Percentiles rank a stretch among this genome's conserved stretches.
phyloP scores from a whole-genome alignment of 768 basidiomycete species.

The Filobasidium floriforme region DNA sequence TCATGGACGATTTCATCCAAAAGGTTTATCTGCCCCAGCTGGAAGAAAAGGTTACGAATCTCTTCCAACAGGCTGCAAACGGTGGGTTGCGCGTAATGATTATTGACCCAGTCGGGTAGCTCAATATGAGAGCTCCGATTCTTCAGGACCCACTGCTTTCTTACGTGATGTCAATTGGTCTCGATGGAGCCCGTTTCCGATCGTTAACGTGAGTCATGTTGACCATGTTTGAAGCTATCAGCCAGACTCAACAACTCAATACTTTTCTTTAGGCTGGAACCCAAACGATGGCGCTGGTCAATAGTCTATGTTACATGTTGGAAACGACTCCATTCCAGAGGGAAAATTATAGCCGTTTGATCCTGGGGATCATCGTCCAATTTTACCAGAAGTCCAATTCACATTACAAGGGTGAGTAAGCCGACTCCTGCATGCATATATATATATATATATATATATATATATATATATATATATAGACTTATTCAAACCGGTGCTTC shows the following conservation, averaged over 20 bases:
- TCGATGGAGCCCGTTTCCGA: slow-evolving; percentile 61
- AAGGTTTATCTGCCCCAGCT: slow-evolving; percentile 88
- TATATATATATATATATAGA: no score
- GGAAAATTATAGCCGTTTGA: slow-evolving; percentile 88
- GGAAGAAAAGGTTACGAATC: slow-evolving; percentile 79
- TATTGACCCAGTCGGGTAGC: not conserved
- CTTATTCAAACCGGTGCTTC: no score
- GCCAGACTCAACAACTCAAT: not conserved
- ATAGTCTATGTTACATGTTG: slow-evolving; percentile 85
- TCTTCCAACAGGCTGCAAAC: slow-evolving; percentile 78
- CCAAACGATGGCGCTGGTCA: slow-evolving; percentile 78
- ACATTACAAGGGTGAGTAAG: slow-evolving; percentile 59
- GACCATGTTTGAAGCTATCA: not conserved
- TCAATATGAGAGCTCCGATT: not conserved
- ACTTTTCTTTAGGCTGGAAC: slow-evolving; percentile 59
- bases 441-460: no score
- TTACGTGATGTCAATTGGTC: slow-evolving; percentile 66
- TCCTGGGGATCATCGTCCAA: slow-evolving; percentile 86
- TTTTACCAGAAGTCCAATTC: slow-evolving; percentile 92
- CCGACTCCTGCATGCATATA: slow-evolving; percentile 48
- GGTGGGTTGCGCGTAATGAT: slow-evolving; percentile 31
- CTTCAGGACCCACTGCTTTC: slow-evolving; percentile 72
- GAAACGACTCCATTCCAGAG: slow-evolving; percentile 85
- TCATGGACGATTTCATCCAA: slow-evolving; percentile 86
- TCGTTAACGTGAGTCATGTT: slow-evolving; percentile 59